phyloP scores from a whole-genome alignment of 495 filamentous ascomycete genomes.

The Staphylotrichum longicolle region DNA sequence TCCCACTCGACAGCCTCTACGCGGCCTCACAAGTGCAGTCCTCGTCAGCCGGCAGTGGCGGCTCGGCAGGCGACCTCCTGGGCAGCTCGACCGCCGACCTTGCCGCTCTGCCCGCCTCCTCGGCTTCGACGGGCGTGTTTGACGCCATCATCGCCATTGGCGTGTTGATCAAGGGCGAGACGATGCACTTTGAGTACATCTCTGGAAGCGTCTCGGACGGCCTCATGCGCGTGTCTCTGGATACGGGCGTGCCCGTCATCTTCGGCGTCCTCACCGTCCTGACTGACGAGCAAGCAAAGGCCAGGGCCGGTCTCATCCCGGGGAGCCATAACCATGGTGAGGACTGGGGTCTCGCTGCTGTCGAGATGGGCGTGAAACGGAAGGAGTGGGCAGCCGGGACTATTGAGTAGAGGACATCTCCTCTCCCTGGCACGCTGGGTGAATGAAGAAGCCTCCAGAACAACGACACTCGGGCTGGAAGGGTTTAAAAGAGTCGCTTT shows the following conservation, averaged over 20 bases:
- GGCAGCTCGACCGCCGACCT: slow-evolving; percentile 66
- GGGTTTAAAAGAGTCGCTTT: background rate
- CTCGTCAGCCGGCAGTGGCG: slow-evolving; percentile 56
- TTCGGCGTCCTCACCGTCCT: slow-evolving; percentile 92
- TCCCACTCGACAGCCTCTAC: slow-evolving; percentile 61
- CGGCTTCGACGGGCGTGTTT: slow-evolving; percentile 60
- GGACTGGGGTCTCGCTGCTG: slow-evolving; percentile 78
- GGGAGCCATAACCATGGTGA: slow-evolving; percentile 79
- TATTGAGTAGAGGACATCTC: slow-evolving; percentile 41
- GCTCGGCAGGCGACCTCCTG: slow-evolving; percentile 77
- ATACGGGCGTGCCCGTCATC: slow-evolving; percentile 81
- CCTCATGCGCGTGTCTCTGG: slow-evolving; percentile 89
- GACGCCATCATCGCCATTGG: slow-evolving; percentile 94
- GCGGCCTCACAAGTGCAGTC: slow-evolving; percentile 84
- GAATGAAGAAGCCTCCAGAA: too few relatives aligned
- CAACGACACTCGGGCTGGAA: background rate
- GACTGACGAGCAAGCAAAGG: slow-evolving; percentile 80
- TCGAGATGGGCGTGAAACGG: slow-evolving; percentile 71
- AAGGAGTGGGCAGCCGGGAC: slow-evolving; percentile 65
- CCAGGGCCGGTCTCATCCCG: slow-evolving; percentile 71
- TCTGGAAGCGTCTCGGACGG: slow-evolving; percentile 86
- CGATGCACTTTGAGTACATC: slow-evolving; percentile 99
- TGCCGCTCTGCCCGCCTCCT: slow-evolving; percentile 30
- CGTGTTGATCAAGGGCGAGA: slow-evolving; percentile 95
- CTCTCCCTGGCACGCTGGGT: background rate